Evolutionary conservation across 108 stramenopile species (phyloP).

Genomic region (Skeletonema grethae): DNA sequence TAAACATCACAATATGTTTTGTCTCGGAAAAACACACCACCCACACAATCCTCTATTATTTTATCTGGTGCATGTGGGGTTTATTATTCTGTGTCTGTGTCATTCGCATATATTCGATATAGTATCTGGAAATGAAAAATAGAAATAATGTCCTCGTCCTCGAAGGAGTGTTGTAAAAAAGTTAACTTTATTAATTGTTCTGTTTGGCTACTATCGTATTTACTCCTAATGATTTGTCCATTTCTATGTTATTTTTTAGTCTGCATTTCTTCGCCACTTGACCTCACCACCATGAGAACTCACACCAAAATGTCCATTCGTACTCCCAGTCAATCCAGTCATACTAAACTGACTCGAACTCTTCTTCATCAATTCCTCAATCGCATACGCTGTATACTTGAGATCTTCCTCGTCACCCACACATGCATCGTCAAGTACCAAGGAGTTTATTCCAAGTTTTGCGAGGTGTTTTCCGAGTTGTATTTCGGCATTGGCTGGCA

Average conservation of each 20-base stretch:
- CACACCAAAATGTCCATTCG: slow-evolving; percentile 76
- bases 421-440: slow-evolving; percentile 45
- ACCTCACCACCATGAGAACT: slow-evolving; percentile 47
- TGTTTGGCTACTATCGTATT: background rate
- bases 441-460: slow-evolving; percentile 36
- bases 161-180: slow-evolving; percentile 1
- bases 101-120: background rate
- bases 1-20: background rate
- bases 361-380: slow-evolving; percentile 64
- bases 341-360: slow-evolving; percentile 61
- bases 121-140: background rate
- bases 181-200: background rate
- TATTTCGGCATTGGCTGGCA: slow-evolving; percentile 51
- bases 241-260: background rate
- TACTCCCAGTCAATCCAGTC: slow-evolving; percentile 70
- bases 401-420: slow-evolving; percentile 68
- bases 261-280: slow-evolving; percentile 29
- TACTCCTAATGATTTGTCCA: background rate
- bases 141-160: background rate
- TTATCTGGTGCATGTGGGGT: background rate
- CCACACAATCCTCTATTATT: background rate
- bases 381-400: slow-evolving; percentile 57
- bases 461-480: slow-evolving; percentile 32
- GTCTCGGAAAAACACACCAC: background rate
- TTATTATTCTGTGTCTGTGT: background rate